These are phyloP conservation scores for Aspergillus sclerotiicarbonarius DNA, from an alignment of 495 filamentous ascomycete species.

Conservation along the genomic window DNA sequence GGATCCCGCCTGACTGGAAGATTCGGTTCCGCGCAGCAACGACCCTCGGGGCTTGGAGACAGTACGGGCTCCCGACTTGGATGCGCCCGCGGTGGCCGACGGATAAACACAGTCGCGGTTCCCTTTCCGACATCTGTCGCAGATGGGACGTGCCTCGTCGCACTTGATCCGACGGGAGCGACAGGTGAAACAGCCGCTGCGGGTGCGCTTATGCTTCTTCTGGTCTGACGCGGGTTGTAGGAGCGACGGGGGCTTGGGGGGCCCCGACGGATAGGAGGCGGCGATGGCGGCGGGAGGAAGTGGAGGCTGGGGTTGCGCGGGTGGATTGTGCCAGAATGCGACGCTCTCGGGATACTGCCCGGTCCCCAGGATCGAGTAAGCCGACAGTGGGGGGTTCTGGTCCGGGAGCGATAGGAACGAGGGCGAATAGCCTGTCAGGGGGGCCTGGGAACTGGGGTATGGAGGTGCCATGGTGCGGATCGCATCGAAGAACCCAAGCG, in stretches of 20 bases:
- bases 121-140: conserved; percentile 86
- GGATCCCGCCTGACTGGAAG: conserved; percentile 44
- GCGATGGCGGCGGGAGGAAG: conserved; percentile 21
- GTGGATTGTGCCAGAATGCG: conserved; percentile 43
- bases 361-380: conserved; percentile 38
- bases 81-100: conserved; percentile 48
- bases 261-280: conserved; percentile 23
- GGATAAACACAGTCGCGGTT: conserved; percentile 82
- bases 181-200: conserved; percentile 95
- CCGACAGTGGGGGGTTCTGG: conserved; percentile 26
- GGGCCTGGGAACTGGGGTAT: conserved; percentile 33
- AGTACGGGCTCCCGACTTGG: conserved; percentile 40
- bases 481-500: conserved; percentile 18
- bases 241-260: conserved; percentile 28
- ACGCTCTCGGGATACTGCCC: conserved; percentile 42
- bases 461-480: conserved; percentile 34
- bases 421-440: conserved; percentile 30
- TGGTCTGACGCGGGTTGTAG: conserved; percentile 55
- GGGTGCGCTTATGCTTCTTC: conserved; percentile 89
- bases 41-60: conserved; percentile 45
- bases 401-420: conserved; percentile 13
- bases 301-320: conserved; percentile 20
- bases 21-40: conserved; percentile 46
- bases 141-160: conserved; percentile 81
- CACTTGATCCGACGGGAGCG: conserved; percentile 89